Conservation (phyloP, 2,329 filamentous ascomycete genomes). For the Aureobasidium melanogenum region DNA sequence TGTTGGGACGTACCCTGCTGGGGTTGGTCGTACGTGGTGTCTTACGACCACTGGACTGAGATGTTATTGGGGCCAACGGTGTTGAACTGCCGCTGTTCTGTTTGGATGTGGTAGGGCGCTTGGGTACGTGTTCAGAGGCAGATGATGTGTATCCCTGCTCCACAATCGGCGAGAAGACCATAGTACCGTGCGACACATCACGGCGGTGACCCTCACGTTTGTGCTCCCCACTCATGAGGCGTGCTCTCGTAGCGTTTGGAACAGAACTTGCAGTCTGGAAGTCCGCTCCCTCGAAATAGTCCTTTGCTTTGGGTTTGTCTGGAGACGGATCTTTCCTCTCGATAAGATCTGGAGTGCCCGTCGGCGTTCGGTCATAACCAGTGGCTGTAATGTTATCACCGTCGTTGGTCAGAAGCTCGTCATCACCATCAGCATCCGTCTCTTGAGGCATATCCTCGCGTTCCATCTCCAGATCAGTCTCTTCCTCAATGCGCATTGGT, state of each 20-base stretch:
- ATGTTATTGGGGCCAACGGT: conserved; percentile 22
- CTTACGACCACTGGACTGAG: conserved; percentile 4
- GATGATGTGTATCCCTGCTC: conserved; percentile 21
- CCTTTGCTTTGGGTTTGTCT: not conserved
- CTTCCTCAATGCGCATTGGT: conserved; percentile 36
- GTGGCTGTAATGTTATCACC: conserved; percentile 43
- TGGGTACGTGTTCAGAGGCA: not conserved
- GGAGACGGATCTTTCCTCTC: conserved; percentile 9
- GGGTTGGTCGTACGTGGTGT: conserved; percentile 8
- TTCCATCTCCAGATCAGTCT: conserved; percentile 30
- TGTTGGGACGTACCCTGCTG: conserved; percentile 47
- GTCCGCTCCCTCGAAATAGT: conserved; percentile 4
- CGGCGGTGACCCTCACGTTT: conserved; percentile 47
- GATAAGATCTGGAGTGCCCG: not conserved
- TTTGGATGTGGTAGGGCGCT: conserved; percentile 17
- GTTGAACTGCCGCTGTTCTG: conserved; percentile 29
- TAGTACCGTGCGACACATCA: conserved; percentile 72
- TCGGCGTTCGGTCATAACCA: conserved; percentile 13
- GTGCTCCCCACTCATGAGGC: conserved; percentile 15
- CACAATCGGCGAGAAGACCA: conserved; percentile 66
- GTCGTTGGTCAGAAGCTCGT: conserved; percentile 77
- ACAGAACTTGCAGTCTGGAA: not conserved
- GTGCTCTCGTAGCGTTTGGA: conserved; percentile 2
- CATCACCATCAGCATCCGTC: conserved; percentile 80
- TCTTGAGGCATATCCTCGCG: conserved; percentile 45